Evolutionary conservation across 345 rosid species (phyloP).

Genomic region (Pugionium dolabratum): DNA sequence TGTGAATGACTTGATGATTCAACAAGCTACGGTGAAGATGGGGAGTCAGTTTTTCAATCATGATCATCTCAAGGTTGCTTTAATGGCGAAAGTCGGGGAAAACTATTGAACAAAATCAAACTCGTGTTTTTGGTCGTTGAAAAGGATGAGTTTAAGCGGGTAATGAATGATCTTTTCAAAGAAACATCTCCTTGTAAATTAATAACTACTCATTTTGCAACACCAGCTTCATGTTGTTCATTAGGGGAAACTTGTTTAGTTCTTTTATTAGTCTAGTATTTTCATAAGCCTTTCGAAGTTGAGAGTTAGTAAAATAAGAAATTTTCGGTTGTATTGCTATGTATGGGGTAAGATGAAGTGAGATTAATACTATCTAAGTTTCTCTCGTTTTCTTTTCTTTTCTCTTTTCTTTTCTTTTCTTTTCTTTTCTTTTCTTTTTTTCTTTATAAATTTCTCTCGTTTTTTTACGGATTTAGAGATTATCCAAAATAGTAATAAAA

Average conservation of each 20-base stretch:
- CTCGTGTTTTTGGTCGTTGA: background rate
- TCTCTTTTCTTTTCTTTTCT: too few species aligned
- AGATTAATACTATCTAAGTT: background rate
- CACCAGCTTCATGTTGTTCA: conserved; percentile 26
- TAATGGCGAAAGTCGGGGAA: conserved; percentile 69
- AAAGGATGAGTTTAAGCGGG: background rate
- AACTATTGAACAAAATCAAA: conserved; percentile 11
- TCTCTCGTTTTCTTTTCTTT: too few species aligned
- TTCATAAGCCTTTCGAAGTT: conserved; percentile 9
- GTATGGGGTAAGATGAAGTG: conserved; percentile 28
- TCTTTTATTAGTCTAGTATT: conserved; percentile 36
- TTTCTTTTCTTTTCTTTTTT: too few species aligned
- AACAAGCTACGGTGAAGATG: conserved; percentile 98
- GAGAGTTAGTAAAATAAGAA: conserved; percentile 31
- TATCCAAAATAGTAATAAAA: too few species aligned
- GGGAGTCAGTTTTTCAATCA: conserved; percentile 79
- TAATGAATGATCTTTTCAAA: conserved; percentile 11
- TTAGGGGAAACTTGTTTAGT: conserved; percentile 34
- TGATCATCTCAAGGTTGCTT: conserved; percentile 79
- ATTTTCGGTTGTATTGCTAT: conserved; percentile 32
- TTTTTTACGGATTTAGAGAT: too few species aligned
- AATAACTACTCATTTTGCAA: conserved; percentile 20
- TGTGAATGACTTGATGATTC: conserved; percentile 96
- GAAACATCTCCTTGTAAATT: conserved; percentile 27
- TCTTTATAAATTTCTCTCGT: too few species aligned